phyloP scores from a whole-genome alignment of 768 basidiomycete genomes.

The Lepiota subincarnata region DNA sequence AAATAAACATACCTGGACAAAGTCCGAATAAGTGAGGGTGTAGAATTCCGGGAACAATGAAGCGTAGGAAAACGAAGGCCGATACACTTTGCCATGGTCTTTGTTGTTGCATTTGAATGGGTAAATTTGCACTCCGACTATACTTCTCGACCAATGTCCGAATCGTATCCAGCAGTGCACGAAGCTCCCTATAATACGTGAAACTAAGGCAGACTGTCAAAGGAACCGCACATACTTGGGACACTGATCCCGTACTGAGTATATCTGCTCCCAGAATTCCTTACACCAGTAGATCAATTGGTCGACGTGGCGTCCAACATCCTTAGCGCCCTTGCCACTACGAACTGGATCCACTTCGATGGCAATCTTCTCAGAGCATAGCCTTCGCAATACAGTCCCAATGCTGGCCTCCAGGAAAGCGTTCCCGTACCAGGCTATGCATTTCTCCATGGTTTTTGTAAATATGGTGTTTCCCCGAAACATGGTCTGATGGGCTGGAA shows the following conservation, averaged over 20 bases:
- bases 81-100: conserved; percentile 81
- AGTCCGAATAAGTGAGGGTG: conserved; percentile 83
- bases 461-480: conserved; percentile 66
- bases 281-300: conserved; percentile 73
- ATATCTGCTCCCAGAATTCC: conserved; percentile 80
- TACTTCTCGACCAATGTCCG: conserved; percentile 69
- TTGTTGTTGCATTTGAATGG: conserved; percentile 44
- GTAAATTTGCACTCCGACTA: conserved; percentile 39
- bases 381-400: conserved; percentile 60
- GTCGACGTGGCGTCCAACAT: conserved; percentile 64
- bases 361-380: conserved; percentile 68
- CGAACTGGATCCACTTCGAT: conserved; percentile 82
- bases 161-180: conserved; percentile 63
- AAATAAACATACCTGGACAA: conserved; percentile 54
- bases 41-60: conserved; percentile 88
- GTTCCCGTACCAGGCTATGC: conserved; percentile 80
- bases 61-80: conserved; percentile 86
- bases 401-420: conserved; percentile 78
- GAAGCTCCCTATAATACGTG: conserved; percentile 57
- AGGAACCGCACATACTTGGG: conserved; percentile 52
- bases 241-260: conserved; percentile 66
- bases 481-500: conserved; percentile 70
- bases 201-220: conserved; percentile 6
- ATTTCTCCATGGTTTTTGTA: conserved; percentile 73
- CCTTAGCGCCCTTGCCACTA: conserved; percentile 55